phyloP scores from a whole-genome alignment of 306 rosid species.

The Quercus gilva region DNA sequence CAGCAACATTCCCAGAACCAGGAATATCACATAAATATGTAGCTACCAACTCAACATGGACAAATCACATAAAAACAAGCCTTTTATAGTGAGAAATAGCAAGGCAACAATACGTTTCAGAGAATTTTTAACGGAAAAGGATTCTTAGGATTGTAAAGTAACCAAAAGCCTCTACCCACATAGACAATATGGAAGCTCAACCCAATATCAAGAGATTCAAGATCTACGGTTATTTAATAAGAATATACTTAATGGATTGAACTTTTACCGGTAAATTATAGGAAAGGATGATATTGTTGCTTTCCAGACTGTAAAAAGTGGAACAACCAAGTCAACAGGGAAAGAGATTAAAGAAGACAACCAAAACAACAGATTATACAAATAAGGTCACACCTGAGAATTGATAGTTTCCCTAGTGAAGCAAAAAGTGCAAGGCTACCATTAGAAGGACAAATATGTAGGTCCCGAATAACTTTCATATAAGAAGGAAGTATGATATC shows the following conservation, averaged over 20 bases:
- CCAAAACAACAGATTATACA: not conserved
- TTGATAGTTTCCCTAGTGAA: conserved; percentile 68
- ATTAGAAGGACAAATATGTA: conserved; percentile 58
- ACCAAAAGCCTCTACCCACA: not conserved
- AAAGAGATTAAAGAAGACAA: not conserved
- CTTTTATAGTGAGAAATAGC: not conserved
- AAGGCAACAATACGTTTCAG: not conserved
- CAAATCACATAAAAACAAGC: not conserved
- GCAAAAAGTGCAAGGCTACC: conserved; percentile 61
- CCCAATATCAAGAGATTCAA: not conserved
- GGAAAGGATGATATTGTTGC: conserved; percentile 53
- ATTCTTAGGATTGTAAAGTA: not conserved
- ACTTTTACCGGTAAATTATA: conserved; percentile 76
- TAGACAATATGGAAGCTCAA: too few species aligned
- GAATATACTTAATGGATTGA: conserved; percentile 9
- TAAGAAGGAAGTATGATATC: conserved; percentile 67
- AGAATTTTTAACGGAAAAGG: not conserved
- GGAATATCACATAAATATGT: not conserved
- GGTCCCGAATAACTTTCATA: conserved; percentile 57
- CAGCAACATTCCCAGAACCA: not conserved
- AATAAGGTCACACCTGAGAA: conserved; percentile 59
- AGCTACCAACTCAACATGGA: not conserved
- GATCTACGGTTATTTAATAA: not conserved
- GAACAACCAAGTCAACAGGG: conserved; percentile 20
- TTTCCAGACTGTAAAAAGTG: conserved; percentile 63